Conservation (phyloP, 306 rosid species). For the Morella rubra region DNA sequence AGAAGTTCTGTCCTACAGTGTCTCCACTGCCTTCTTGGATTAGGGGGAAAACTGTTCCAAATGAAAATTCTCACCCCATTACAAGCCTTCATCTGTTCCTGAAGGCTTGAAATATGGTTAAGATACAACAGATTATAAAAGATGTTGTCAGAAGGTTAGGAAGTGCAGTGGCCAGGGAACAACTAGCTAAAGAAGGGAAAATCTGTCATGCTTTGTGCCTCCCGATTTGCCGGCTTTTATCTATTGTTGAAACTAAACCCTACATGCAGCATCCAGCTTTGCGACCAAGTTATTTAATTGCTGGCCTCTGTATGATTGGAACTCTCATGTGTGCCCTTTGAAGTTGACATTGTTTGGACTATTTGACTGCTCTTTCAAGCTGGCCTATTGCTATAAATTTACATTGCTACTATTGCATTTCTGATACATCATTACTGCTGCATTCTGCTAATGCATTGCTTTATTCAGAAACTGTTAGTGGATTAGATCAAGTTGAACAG, state of each 20-base stretch:
- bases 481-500: conserved; percentile 74
- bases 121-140: neutral
- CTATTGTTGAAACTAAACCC: neutral
- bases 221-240: neutral
- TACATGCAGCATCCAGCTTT: neutral
- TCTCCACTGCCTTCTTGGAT: neutral
- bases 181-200: neutral
- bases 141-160: neutral
- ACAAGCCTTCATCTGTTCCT: neutral
- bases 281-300: neutral
- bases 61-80: neutral
- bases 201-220: neutral
- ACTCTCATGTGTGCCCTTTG: neutral
- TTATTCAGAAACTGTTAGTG: conserved; percentile 56
- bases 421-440: neutral
- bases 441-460: neutral
- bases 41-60: neutral
- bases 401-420: neutral
- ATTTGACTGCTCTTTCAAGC: neutral
- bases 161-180: neutral
- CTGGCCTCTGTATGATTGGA: neutral
- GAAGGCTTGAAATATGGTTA: neutral
- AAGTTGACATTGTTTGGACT: neutral
- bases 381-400: neutral
- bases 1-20: neutral